Conservation (phyloP, 306 rosid genomes). For the Ochetophila trinervis region DNA sequence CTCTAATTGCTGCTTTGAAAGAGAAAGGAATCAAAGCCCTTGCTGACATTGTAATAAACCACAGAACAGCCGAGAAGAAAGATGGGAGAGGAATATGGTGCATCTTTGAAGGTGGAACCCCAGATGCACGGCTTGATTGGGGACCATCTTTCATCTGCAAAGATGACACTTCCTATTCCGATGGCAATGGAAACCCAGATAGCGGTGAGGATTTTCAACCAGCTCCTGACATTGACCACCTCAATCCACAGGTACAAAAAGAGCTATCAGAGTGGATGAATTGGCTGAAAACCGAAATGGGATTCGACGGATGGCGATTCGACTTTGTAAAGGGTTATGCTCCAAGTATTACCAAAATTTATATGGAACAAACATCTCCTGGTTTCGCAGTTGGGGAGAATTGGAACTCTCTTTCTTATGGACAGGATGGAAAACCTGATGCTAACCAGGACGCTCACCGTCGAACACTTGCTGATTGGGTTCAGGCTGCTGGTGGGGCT, state of each 20-base stretch:
- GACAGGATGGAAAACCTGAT: slow-evolving; percentile 23
- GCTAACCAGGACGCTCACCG: slow-evolving; percentile 36
- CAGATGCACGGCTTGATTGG: slow-evolving; percentile 69
- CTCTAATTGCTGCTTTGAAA: slow-evolving; percentile 41
- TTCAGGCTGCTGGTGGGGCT: slow-evolving; percentile 29
- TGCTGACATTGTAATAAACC: slow-evolving; percentile 88
- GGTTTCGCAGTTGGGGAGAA: slow-evolving; percentile 76
- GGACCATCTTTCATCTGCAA: slow-evolving; percentile 66
- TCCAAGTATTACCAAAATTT: slow-evolving; percentile 43
- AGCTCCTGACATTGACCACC: slow-evolving; percentile 65
- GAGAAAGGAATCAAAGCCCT: slow-evolving; percentile 48
- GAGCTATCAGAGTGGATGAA: slow-evolving; percentile 81
- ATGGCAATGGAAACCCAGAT: slow-evolving; percentile 71
- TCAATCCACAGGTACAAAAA: slow-evolving; percentile 59
- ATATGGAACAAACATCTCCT: slow-evolving; percentile 57
- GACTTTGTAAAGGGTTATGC: slow-evolving; percentile 74
- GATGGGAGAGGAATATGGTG: slow-evolving; percentile 63
- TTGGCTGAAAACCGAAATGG: slow-evolving; percentile 66
- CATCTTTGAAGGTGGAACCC: slow-evolving; percentile 80
- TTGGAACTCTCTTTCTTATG: slow-evolving; percentile 45
- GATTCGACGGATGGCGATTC: slow-evolving; percentile 73
- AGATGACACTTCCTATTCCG: slow-evolving; percentile 62
- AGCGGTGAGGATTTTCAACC: slow-evolving; percentile 31
- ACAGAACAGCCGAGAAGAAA: slow-evolving; percentile 67
- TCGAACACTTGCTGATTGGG: slow-evolving; percentile 28